A percentile compares a stretch with the other conserved stretches of the same genome.
Evolutionary conservation across 2,329 filamentous ascomycete species (phyloP).

Genomic region (Fusarium sp.): DNA sequence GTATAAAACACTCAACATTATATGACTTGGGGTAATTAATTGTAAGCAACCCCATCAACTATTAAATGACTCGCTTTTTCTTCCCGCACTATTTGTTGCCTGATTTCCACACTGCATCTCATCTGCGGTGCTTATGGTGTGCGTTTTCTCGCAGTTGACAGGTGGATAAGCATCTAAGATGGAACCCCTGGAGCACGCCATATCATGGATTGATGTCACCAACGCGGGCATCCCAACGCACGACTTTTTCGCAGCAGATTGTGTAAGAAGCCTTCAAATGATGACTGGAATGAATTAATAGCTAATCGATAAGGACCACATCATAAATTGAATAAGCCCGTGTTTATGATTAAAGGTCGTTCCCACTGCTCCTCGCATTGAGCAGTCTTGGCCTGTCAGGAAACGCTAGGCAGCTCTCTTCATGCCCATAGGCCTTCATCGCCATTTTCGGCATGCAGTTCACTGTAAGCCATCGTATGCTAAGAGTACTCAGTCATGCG

Average conservation of each 20-base stretch:
- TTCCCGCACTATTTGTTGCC: background rate
- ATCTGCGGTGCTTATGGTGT: constrained; percentile 26
- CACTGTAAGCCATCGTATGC: too few relatives aligned
- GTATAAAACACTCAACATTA: background rate
- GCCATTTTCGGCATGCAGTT: too few relatives aligned
- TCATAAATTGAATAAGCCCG: background rate
- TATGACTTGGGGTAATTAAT: background rate
- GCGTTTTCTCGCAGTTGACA: constrained; percentile 14
- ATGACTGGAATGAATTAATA: rapidly evolving
- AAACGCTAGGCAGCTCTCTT: too few relatives aligned
- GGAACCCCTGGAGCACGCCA: constrained; percentile 39
- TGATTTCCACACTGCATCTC: background rate
- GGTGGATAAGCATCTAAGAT: constrained; percentile 11
- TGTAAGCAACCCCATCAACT: background rate
- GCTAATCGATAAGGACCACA: background rate
- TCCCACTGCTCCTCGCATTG: too few relatives aligned
- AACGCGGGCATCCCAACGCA: constrained; percentile 17
- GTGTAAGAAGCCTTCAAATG: background rate
- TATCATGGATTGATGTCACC: constrained; percentile 37
- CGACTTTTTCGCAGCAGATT: constrained; percentile 29
- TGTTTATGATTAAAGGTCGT: too few relatives aligned
- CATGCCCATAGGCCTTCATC: too few relatives aligned
- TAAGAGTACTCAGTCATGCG: too few relatives aligned
- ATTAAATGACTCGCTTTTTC: background rate
- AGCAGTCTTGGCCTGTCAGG: too few relatives aligned